Percentiles rank a stretch among this genome's conserved stretches.
Conservation (phyloP, 768 basidiomycete genomes). For the Strobilomyces dryophilus region DNA sequence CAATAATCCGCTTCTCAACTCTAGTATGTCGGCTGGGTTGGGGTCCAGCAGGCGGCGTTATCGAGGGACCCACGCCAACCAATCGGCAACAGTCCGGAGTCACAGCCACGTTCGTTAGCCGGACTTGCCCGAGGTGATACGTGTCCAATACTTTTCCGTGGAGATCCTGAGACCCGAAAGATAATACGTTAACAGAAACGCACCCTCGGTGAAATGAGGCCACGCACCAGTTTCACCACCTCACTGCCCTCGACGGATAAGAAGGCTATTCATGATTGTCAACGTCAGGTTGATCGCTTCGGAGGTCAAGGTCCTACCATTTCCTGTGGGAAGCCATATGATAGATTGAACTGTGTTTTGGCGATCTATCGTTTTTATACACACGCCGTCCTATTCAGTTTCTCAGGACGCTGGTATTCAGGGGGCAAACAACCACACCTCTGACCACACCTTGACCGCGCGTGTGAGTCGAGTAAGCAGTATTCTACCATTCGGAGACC, state of each 20-base stretch:
- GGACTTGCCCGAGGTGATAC: slow-evolving; percentile 43
- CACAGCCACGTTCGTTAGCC: slow-evolving; percentile 47
- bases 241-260: slow-evolving; percentile 48
- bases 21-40: slow-evolving; percentile 46
- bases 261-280: slow-evolving; percentile 36
- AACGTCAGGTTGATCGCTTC: slow-evolving; percentile 9
- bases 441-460: slow-evolving; percentile 50
- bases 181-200: slow-evolving; percentile 14
- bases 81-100: slow-evolving; percentile 44
- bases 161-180: slow-evolving; percentile 34
- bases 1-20: slow-evolving; percentile 51
- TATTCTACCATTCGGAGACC: slow-evolving; percentile 45
- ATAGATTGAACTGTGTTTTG: slow-evolving; percentile 45
- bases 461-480: slow-evolving; percentile 47
- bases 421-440: slow-evolving; percentile 30
- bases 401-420: slow-evolving; percentile 3
- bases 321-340: slow-evolving; percentile 47
- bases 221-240: slow-evolving; percentile 42
- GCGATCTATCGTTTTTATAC: slow-evolving; percentile 47
- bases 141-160: slow-evolving; percentile 41
- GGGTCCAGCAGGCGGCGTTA: slow-evolving; percentile 38
- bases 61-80: slow-evolving; percentile 47
- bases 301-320: slow-evolving; percentile 31
- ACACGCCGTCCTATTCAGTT: slow-evolving; percentile 43
- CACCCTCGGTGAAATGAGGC: slow-evolving; percentile 3